Conservation (phyloP, 2,329 filamentous ascomycete species). For the Magnaporthiopsis poae region DNA sequence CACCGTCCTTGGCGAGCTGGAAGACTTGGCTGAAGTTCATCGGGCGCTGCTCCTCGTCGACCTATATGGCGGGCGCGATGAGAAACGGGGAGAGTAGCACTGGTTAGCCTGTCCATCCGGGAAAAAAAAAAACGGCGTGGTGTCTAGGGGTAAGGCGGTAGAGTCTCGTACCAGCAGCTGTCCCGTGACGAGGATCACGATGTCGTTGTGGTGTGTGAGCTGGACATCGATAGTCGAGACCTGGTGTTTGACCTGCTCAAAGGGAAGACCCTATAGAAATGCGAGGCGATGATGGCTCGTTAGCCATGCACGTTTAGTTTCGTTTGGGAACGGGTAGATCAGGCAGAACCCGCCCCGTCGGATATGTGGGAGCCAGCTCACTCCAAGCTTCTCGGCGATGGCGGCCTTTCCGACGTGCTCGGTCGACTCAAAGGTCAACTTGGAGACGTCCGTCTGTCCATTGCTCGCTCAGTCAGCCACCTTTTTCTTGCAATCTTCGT, state of each 20-base stretch:
- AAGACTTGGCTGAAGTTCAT: constrained; percentile 90
- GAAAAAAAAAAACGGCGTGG: not conserved
- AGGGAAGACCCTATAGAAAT: constrained; percentile 57
- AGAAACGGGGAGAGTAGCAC: not conserved
- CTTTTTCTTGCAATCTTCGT: not conserved
- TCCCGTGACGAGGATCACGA: constrained; percentile 83
- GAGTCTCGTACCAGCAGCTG: constrained; percentile 59
- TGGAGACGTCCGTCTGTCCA: constrained; percentile 65
- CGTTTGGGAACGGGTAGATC: not conserved
- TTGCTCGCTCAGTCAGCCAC: not conserved
- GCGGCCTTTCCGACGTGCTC: constrained; percentile 51
- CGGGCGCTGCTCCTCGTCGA: constrained; percentile 74
- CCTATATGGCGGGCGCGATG: constrained; percentile 35
- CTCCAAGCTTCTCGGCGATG: constrained; percentile 74
- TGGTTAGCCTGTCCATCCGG: not conserved
- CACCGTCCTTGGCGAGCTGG: constrained; percentile 62
- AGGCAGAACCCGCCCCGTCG: too few relatives aligned
- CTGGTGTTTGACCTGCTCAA: constrained; percentile 70
- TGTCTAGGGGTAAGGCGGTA: not conserved
- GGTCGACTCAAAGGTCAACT: constrained; percentile 81
- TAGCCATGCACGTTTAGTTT: constrained; percentile 3
- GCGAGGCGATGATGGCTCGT: constrained; percentile 9
- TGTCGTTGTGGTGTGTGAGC: constrained; percentile 59
- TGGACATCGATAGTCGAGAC: constrained; percentile 74
- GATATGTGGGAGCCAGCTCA: constrained; percentile 34